A percentile compares a stretch with the other conserved stretches of the same genome.
Evolutionary conservation across 768 basidiomycete genomes (phyloP).

Genomic region (Hygrophorus russula): DNA sequence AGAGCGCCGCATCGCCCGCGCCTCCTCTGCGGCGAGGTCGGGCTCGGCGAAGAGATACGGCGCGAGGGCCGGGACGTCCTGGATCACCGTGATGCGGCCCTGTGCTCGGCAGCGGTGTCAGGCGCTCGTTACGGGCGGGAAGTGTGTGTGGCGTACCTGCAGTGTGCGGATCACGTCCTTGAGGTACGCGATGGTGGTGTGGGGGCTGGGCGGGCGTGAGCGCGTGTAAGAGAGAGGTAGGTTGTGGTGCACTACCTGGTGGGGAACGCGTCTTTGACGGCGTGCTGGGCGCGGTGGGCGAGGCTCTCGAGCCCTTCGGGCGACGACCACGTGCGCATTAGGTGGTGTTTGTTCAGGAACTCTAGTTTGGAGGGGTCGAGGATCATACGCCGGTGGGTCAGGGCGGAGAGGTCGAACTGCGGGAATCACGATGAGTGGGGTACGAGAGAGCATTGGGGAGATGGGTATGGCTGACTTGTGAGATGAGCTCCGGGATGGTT

Average conservation of each 20-base stretch:
- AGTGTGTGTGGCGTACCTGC: slow-evolving; percentile 30
- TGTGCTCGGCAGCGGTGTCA: slow-evolving; percentile 17
- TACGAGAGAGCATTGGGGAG: neutral
- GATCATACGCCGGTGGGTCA: slow-evolving; percentile 79
- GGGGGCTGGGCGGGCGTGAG: slow-evolving; percentile 21
- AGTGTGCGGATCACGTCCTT: slow-evolving; percentile 49
- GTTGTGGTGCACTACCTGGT: slow-evolving; percentile 32
- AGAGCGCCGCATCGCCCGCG: slow-evolving; percentile 37
- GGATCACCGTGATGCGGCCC: slow-evolving; percentile 61
- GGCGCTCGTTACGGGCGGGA: neutral
- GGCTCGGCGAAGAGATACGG: slow-evolving; percentile 77
- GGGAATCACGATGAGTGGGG: neutral
- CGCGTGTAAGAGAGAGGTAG: neutral
- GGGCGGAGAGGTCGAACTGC: slow-evolving; percentile 63
- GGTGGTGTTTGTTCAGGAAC: slow-evolving; percentile 81
- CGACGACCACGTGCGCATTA: slow-evolving; percentile 44
- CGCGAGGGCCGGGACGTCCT: slow-evolving; percentile 56
- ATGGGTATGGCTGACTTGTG: slow-evolving; percentile 30
- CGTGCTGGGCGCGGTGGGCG: slow-evolving; percentile 39
- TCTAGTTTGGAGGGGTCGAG: slow-evolving; percentile 74
- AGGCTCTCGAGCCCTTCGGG: slow-evolving; percentile 41
- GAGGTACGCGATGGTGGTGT: slow-evolving; percentile 48
- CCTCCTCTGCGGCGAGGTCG: slow-evolving; percentile 41
- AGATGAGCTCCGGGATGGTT: slow-evolving; percentile 52
- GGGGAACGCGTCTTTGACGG: slow-evolving; percentile 48